phyloP scores from a whole-genome alignment of 306 rosid species.

The Herpetospermum pedunculosum region DNA sequence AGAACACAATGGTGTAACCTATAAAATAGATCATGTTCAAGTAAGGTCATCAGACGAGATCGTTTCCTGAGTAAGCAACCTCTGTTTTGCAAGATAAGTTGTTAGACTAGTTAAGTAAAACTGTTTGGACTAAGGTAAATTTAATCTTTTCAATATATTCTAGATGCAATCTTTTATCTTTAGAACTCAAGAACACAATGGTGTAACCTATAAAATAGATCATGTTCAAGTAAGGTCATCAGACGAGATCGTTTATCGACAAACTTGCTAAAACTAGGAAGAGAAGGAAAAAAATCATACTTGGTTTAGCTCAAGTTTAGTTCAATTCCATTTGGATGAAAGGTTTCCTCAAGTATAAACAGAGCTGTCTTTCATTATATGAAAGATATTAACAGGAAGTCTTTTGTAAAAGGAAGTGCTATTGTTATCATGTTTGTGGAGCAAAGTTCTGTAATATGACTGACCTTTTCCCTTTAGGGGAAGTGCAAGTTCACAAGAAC shows the following conservation, averaged over 20 bases:
- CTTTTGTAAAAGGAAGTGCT: background rate
- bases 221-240: too few species aligned
- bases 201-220: too few species aligned
- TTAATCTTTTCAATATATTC: background rate
- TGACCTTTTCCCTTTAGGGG: slow-evolving; percentile 71
- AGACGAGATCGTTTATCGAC: slow-evolving; percentile 24
- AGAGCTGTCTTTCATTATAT: background rate
- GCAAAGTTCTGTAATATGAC: slow-evolving; percentile 7
- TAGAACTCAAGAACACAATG: too few species aligned
- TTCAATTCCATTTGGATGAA: background rate
- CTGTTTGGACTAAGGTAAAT: background rate
- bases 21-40: too few species aligned
- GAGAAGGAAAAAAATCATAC: background rate
- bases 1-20: too few species aligned
- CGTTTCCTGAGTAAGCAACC: slow-evolving; percentile 49
- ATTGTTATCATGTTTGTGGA: background rate
- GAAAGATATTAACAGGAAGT: background rate
- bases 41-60: too few species aligned
- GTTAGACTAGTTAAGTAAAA: background rate
- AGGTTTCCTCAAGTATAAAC: background rate
- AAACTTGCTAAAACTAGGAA: background rate
- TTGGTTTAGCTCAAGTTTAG: background rate
- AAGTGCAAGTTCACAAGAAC: slow-evolving; percentile 91
- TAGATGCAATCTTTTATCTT: background rate
- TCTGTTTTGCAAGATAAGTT: slow-evolving; percentile 31